Evolutionary conservation across 2,329 filamentous ascomycete species (phyloP).

Genomic region (Aureobasidium sp.): DNA sequence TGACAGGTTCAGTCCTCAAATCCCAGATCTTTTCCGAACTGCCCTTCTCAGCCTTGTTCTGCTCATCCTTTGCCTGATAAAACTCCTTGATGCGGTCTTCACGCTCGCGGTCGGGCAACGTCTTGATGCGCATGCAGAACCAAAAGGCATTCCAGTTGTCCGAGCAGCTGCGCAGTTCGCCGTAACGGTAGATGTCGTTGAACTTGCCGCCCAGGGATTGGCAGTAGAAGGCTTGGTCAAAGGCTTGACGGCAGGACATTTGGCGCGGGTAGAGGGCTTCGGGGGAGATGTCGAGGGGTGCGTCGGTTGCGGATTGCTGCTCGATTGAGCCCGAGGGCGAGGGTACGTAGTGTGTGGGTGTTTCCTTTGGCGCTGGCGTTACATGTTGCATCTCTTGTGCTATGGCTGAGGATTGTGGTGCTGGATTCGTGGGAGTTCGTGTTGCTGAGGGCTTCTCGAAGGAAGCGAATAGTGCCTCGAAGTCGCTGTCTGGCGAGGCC

Average conservation of each 20-base stretch:
- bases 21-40: slow-evolving; percentile 84
- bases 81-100: slow-evolving; percentile 54
- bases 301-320: background rate
- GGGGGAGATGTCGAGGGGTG: slow-evolving; percentile 31
- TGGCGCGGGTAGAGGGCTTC: slow-evolving; percentile 66
- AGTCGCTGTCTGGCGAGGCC: slow-evolving; percentile 39
- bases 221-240: slow-evolving; percentile 92
- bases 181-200: slow-evolving; percentile 83
- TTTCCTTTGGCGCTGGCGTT: slow-evolving; percentile 10
- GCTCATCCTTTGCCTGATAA: slow-evolving; percentile 56
- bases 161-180: slow-evolving; percentile 63
- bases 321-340: slow-evolving; percentile 2
- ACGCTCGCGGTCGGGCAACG: slow-evolving; percentile 50
- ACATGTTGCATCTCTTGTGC: background rate
- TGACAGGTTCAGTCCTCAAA: slow-evolving; percentile 54
- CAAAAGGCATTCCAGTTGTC: slow-evolving; percentile 91
- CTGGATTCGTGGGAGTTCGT: background rate
- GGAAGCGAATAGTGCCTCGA: slow-evolving; percentile 44
- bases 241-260: slow-evolving; percentile 84
- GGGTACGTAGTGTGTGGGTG: slow-evolving; percentile 4
- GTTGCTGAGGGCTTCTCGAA: slow-evolving; percentile 29
- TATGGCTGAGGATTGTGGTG: background rate
- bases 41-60: slow-evolving; percentile 46
- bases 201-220: slow-evolving; percentile 86
- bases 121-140: slow-evolving; percentile 87